Conservation (phyloP, 352 stramenopile species). For the Pythium myriotylum region DNA sequence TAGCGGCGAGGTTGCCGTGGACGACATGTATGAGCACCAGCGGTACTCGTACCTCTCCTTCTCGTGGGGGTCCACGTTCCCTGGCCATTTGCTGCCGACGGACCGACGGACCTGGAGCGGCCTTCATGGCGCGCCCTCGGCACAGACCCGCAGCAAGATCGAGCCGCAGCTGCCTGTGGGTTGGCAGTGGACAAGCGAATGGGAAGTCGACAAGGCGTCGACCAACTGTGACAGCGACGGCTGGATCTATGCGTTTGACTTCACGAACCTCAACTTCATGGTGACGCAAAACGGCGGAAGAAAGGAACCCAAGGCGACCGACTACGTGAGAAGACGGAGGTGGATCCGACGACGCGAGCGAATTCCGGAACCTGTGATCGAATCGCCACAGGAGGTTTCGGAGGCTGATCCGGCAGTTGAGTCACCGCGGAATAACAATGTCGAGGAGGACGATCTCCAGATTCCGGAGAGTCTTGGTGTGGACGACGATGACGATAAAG, state of each 20-base stretch:
- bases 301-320: conserved; percentile 52
- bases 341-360: conserved; percentile 64
- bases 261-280: conserved; percentile 76
- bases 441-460: conserved; percentile 11
- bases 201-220: conserved; percentile 53
- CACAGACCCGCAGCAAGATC: conserved; percentile 55
- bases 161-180: conserved; percentile 66
- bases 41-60: conserved; percentile 83
- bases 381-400: background rate
- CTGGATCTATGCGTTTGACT: conserved; percentile 82
- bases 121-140: conserved; percentile 58
- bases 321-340: conserved; percentile 68
- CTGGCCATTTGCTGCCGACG: conserved; percentile 67
- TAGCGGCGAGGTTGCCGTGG: conserved; percentile 58
- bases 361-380: conserved; percentile 11
- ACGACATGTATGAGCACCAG: conserved; percentile 82
- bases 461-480: conserved; percentile 25
- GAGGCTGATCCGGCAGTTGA: conserved; percentile 4
- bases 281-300: conserved; percentile 60
- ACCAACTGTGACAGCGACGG: conserved; percentile 64
- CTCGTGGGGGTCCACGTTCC: conserved; percentile 69
- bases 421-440: conserved; percentile 1
- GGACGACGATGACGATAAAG: conserved; percentile 33
- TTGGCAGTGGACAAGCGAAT: conserved; percentile 69
- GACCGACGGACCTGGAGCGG: conserved; percentile 67